Conservation (phyloP, 1,139 yeast genomes). For the Lodderomyces theae region DNA sequence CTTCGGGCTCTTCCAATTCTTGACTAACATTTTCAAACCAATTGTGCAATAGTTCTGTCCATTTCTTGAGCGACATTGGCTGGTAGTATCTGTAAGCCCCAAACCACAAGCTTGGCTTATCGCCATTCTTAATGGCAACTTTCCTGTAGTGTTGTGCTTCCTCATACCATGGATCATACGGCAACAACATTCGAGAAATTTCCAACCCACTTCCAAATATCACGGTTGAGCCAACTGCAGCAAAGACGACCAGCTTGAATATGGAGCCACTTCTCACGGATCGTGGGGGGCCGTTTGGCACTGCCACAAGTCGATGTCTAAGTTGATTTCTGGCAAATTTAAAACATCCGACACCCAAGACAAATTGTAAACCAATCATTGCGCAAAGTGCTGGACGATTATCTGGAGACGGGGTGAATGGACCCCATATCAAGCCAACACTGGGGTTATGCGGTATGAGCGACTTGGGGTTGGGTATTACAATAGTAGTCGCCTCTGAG, state of each 20-base stretch:
- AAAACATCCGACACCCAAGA: slow-evolving; percentile 37
- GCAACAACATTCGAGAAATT: slow-evolving; percentile 43
- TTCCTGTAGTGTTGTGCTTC: slow-evolving; percentile 53
- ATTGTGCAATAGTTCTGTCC: slow-evolving; percentile 38
- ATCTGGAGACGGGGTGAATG: slow-evolving; percentile 63
- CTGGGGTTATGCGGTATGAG: slow-evolving; percentile 46
- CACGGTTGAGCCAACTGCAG: slow-evolving; percentile 22
- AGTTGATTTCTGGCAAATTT: slow-evolving; percentile 20
- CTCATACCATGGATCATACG: slow-evolving; percentile 65
- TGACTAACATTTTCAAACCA: slow-evolving; percentile 24
- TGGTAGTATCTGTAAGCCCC: slow-evolving; percentile 53
- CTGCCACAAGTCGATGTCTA: slow-evolving; percentile 8
- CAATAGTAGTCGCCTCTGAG: slow-evolving; percentile 17
- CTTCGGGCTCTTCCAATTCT: slow-evolving; percentile 11
- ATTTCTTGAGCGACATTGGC: slow-evolving; percentile 52
- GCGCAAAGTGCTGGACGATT: slow-evolving; percentile 48
- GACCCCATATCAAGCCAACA: slow-evolving; percentile 62
- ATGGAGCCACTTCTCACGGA: slow-evolving; percentile 11
- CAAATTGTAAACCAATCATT: slow-evolving; percentile 47
- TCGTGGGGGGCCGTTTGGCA: slow-evolving; percentile 6
- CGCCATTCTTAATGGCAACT: slow-evolving; percentile 41
- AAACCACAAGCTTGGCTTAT: slow-evolving; percentile 52
- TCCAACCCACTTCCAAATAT: slow-evolving; percentile 47
- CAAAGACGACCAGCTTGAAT: slow-evolving; percentile 18
- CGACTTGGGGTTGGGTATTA: slow-evolving; percentile 23